Conservation (phyloP, 768 basidiomycete genomes). For the Trametopsis cervina region DNA sequence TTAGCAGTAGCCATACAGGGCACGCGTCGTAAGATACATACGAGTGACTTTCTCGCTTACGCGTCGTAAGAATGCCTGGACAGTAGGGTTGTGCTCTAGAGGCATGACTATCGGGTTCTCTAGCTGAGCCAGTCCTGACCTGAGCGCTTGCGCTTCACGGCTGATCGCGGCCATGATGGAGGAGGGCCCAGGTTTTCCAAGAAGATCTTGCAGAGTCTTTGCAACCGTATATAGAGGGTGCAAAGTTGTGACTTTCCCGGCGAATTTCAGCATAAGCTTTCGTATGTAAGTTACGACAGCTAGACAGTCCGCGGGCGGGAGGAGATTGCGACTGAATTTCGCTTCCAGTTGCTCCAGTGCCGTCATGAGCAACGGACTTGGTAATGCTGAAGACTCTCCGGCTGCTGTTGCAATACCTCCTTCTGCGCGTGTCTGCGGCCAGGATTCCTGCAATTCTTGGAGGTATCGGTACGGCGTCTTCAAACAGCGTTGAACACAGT, state of each 20-base stretch:
- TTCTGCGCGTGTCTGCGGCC: not conserved
- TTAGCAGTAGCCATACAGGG: too few relatives aligned
- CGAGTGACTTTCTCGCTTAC: not conserved
- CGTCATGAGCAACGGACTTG: conserved; percentile 77
- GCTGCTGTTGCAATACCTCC: not conserved
- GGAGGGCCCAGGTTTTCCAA: conserved; percentile 27
- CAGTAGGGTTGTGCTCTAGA: not conserved
- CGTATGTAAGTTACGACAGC: conserved; percentile 59
- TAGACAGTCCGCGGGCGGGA: conserved; percentile 54
- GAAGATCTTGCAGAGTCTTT: conserved; percentile 30
- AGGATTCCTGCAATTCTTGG: conserved; percentile 50
- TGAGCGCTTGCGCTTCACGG: conserved; percentile 27
- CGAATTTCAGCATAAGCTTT: conserved; percentile 52
- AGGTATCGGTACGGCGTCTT: conserved; percentile 85
- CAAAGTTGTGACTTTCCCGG: conserved; percentile 44
- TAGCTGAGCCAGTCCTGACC: not conserved
- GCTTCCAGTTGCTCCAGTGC: conserved; percentile 72
- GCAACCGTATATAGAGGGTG: conserved; percentile 28
- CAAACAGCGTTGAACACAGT: conserved; percentile 74
- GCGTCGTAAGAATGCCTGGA: not conserved
- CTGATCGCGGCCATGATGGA: conserved; percentile 28
- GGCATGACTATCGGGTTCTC: not conserved
- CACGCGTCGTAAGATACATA: too few relatives aligned
- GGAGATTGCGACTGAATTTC: conserved; percentile 48
- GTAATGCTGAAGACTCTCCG: conserved; percentile 28